Conservation (phyloP, 2,329 filamentous ascomycete species). For the Alternaria sp. region DNA sequence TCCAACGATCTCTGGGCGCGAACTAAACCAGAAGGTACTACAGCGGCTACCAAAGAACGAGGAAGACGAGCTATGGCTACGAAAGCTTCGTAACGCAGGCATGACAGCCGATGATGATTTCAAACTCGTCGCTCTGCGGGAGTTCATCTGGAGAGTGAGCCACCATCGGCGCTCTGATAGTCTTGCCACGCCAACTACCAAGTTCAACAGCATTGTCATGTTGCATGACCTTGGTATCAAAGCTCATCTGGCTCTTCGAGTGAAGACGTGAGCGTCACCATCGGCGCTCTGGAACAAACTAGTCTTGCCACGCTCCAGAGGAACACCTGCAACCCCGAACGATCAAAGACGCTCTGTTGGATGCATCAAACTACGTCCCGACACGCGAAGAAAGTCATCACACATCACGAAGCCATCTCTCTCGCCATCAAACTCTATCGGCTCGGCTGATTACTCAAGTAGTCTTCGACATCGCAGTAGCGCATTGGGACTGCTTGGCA, state of each 20-base stretch:
- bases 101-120: constrained; percentile 84
- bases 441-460: constrained; percentile 47
- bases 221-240: constrained; percentile 79
- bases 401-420: constrained; percentile 41
- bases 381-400: constrained; percentile 45
- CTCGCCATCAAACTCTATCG: constrained; percentile 45
- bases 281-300: too few species aligned
- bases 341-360: constrained; percentile 87
- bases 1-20: constrained; percentile 64
- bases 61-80: constrained; percentile 94
- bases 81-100: constrained; percentile 82
- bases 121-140: constrained; percentile 83
- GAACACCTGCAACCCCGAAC: constrained; percentile 67
- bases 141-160: constrained; percentile 90
- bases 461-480: constrained; percentile 60
- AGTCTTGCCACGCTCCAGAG: constrained; percentile 46
- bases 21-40: constrained; percentile 66
- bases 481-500: constrained; percentile 67
- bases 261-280: too few species aligned
- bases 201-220: constrained; percentile 74
- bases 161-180: constrained; percentile 70
- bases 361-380: too few species aligned
- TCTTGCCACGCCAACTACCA: constrained; percentile 52
- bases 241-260: constrained; percentile 92
- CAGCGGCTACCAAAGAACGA: constrained; percentile 77